phyloP scores from a whole-genome alignment of 805 yeast species.

The Spathaspora passalidarum region DNA sequence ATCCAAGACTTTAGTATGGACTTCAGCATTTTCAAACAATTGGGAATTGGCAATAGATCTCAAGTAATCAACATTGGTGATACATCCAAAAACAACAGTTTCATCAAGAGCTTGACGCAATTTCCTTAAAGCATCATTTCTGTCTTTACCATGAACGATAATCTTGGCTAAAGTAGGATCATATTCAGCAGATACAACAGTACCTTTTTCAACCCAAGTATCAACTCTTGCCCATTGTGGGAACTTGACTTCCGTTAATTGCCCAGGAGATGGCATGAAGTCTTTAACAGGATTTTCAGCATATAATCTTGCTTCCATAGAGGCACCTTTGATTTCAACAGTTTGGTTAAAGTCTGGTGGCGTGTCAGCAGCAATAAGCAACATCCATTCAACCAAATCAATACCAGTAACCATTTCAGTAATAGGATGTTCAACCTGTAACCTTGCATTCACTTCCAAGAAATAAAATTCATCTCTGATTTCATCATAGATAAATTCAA shows the following conservation, averaged over 20 bases:
- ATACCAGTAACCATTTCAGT: conserved; percentile 94
- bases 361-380: conserved; percentile 82
- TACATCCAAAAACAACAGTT: conserved; percentile 84
- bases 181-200: conserved; percentile 84
- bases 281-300: conserved; percentile 97
- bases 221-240: conserved; percentile 93
- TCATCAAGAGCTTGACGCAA: conserved; percentile 79
- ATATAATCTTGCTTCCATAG: conserved; percentile 95
- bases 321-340: conserved; percentile 72
- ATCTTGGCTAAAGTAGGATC: conserved; percentile 97
- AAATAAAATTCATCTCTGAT: conserved; percentile 86
- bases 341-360: conserved; percentile 72
- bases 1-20: conserved; percentile 86
- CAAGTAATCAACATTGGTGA: conserved; percentile 86
- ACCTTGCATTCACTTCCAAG: conserved; percentile 92
- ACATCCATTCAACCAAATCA: conserved; percentile 97
- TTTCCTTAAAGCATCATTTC: conserved; percentile 78
- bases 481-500: conserved; percentile 90
- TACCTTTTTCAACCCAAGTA: conserved; percentile 90
- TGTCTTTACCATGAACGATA: conserved; percentile 88
- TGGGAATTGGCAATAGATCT: conserved; percentile 78
- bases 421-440: conserved; percentile 97
- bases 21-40: conserved; percentile 80
- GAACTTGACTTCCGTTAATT: conserved; percentile 76
- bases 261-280: conserved; percentile 96